Evolutionary conservation across 1,139 yeast species (phyloP), one percentile per base, ranked within the genome.

Genomic region (Casaregolazyma suthepensis): DNA sequence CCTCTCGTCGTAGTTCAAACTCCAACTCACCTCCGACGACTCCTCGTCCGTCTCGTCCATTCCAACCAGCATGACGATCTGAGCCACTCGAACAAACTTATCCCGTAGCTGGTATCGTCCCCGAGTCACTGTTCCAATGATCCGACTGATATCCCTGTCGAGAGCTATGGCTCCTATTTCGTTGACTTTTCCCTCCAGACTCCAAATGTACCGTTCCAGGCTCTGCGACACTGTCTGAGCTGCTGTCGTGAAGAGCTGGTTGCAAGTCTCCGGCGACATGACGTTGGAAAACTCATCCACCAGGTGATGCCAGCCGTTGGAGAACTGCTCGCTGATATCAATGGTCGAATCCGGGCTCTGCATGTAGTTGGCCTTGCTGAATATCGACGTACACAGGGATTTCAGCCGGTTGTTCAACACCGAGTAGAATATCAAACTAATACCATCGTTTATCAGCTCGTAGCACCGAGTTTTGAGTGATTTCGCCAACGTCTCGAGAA

Each of bases 131-230:
- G 63, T 61, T 18, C 69, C 61, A 51, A 93, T 87, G 43, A 91
- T 77, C 48, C 80, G 75, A 43, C 93, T 82, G 46, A 91, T 72
- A 66, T 91, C 97, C 56, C 87, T 81, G 62, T 94, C 99, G 51
- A 94, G 73, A 59, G 84, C 85, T 38, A 90, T 78, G 0, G 96
- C 84, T 0, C 98, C 98, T 50, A 87, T 71, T 60, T 87, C 96
- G 63, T 87, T 90, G 57, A 89, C 82, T 56, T 78, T 80, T 52
- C 82, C 81, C 55, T 84, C 79, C 46, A 87, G 74, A 3, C 75
- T 61, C 80, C 90, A 79, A 44, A 93, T 73, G 62, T 83, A 83
- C 60, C 79, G 77, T 63, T 91, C 96, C 4, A 88, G 64, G 44
- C 83, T 65, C 58, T 77, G 59, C 63, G 82, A 70, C 65, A 75